phyloP scores from a whole-genome alignment of 2,329 filamentous ascomycete genomes.

The Parafenestella ontariensis region DNA sequence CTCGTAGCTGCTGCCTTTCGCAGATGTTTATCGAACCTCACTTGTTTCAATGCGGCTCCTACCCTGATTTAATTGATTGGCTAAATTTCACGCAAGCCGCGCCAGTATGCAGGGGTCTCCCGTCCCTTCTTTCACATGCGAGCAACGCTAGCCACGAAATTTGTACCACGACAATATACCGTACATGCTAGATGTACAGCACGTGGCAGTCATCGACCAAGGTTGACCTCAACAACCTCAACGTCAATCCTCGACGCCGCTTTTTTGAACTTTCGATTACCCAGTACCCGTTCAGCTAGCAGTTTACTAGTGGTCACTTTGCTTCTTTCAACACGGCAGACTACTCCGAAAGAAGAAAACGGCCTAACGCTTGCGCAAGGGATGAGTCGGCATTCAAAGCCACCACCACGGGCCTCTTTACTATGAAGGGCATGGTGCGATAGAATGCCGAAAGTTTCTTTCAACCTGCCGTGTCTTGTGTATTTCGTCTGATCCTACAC shows the following conservation, averaged over 20 bases:
- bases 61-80: constrained; percentile 1
- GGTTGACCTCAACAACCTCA: constrained; percentile 9
- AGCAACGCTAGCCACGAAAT: not conserved
- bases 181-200: constrained; percentile 10
- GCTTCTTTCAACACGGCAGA: constrained; percentile 15
- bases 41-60: not conserved
- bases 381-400: constrained; percentile 14
- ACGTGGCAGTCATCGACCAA: constrained; percentile 19
- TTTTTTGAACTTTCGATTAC: constrained; percentile 10
- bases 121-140: constrained; percentile 1
- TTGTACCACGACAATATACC: constrained; percentile 9
- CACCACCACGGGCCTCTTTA: constrained; percentile 6
- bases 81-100: not conserved
- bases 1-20: constrained; percentile 5
- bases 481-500: constrained; percentile 1
- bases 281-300: not conserved
- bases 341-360: constrained; percentile 7
- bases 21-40: not conserved
- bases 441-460: constrained; percentile 21
- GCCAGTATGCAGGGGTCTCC: not conserved
- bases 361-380: constrained; percentile 8
- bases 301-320: constrained; percentile 5
- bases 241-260: constrained; percentile 8
- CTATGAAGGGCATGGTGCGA: constrained; percentile 12
- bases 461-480: constrained; percentile 13